These are phyloP conservation scores for Botrytis fragariae DNA, from an alignment of 2,329 filamentous ascomycete genomes.

Conservation along the genomic window DNA sequence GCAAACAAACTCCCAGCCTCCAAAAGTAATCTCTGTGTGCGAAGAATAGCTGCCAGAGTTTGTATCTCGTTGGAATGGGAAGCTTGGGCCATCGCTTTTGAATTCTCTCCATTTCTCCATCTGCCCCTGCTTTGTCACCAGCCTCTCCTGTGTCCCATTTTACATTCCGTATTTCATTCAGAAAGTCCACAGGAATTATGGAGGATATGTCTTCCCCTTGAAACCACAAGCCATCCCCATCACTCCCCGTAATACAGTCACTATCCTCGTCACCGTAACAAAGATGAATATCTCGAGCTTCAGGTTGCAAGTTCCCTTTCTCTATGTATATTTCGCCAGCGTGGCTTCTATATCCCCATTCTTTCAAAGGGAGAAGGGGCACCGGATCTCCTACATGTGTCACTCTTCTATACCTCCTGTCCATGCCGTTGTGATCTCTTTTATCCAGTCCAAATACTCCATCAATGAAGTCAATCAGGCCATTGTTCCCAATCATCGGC, in stretches of 20 bases:
- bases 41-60: constrained; percentile 90
- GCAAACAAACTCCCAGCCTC: constrained; percentile 85
- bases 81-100: constrained; percentile 20
- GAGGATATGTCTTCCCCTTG: constrained; percentile 7
- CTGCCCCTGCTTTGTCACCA: not conserved
- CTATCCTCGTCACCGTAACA: constrained; percentile 72
- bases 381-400: constrained; percentile 88
- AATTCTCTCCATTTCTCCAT: constrained; percentile 29
- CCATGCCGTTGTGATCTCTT: not conserved
- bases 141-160: not conserved
- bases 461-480: constrained; percentile 44
- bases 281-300: constrained; percentile 62
- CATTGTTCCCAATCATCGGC: constrained; percentile 63
- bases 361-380: constrained; percentile 76
- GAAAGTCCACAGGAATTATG: not conserved
- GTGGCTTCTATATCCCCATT: constrained; percentile 87
- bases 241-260: constrained; percentile 62
- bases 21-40: constrained; percentile 97
- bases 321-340: constrained; percentile 84
- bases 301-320: constrained; percentile 67
- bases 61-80: constrained; percentile 50
- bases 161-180: not conserved
- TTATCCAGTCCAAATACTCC: constrained; percentile 23
- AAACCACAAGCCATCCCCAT: constrained; percentile 25
- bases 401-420: constrained; percentile 63